Base-by-base conservation (phyloP, 2,329 filamentous ascomycete genomes). In the Chalaropsis thielavioides region DNA sequence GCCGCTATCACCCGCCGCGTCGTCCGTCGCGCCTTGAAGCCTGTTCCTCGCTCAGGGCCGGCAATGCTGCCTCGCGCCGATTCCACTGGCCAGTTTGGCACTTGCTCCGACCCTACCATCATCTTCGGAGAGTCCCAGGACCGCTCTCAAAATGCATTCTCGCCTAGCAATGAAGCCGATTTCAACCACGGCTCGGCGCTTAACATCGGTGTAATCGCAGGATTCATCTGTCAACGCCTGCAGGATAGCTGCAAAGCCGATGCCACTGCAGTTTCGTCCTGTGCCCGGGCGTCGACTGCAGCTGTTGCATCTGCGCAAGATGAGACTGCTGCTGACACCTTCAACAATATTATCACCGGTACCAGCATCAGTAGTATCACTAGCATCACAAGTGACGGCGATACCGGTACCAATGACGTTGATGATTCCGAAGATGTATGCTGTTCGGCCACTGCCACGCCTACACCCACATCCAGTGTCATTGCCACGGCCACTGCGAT, bases 141-240 rank as follows among this genome's bases (percentile, higher is more conserved):
- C 56, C 77, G 77, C 69, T 72, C 77, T 69, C 74, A 75, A 71
- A 71, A 72, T 17, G 73, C 74, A 43, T 79, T 79, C 70, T 73
- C 74, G 62, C 72, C 75, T 61, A 74, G 70, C 46, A 73, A 77
- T 70, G 64, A 68, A 41, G 72, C 70, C 61, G 74, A 77, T 70
- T 83, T 82, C 74, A 76, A 74, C 71, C 81, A 83, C 72, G 80
- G 80, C 63, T 80, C 78, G 2, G 80, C 80, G 22, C 69, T 70
- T 60, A 71, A 70, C 62, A 70, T 72, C 67, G 69, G 69, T 40
- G 66, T 80, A 69, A 77, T 81, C 68, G 73, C 78, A 15, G 68
- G 73, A 58, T 81, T 81, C 69, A 78, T 79, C 71, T 80, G 77
- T 71, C 70, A 73, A 49, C 76, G 77, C 64, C 71, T 79, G 22